Evolutionary conservation across 345 rosid species (phyloP).

Genomic region (Boechera stricta): DNA sequence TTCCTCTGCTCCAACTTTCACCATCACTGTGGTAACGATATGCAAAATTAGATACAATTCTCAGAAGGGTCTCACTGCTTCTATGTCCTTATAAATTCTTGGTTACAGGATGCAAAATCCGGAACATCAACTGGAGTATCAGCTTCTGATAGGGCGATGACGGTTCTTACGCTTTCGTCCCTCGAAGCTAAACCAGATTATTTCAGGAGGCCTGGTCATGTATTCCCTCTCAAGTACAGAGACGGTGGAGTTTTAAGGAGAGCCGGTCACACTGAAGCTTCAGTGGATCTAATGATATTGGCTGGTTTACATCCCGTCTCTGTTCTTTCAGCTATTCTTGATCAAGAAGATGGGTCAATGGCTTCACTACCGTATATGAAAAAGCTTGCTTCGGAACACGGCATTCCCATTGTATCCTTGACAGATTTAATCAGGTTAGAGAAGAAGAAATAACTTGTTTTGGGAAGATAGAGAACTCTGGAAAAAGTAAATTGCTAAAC

Average conservation of each 20-base stretch:
- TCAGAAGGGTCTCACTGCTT: not conserved
- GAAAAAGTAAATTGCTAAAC: not conserved
- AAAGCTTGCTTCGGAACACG: slow-evolving; percentile 59
- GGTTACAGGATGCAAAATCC: slow-evolving; percentile 64
- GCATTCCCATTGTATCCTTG: slow-evolving; percentile 69
- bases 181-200: slow-evolving; percentile 63
- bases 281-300: slow-evolving; percentile 68
- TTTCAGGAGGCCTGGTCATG: slow-evolving; percentile 87
- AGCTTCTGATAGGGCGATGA: slow-evolving; percentile 74
- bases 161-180: slow-evolving; percentile 74
- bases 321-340: slow-evolving; percentile 70
- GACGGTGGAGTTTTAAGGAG: slow-evolving; percentile 87
- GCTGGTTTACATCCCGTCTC: slow-evolving; percentile 71
- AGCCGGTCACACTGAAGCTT: slow-evolving; percentile 93
- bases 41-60: not conserved
- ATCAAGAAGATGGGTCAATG: slow-evolving; percentile 72
- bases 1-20: slow-evolving; percentile 87
- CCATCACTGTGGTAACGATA: slow-evolving; percentile 67
- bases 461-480: not conserved
- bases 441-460: not conserved
- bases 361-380: slow-evolving; percentile 58
- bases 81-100: not conserved
- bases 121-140: slow-evolving; percentile 80
- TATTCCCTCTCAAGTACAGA: slow-evolving; percentile 87
- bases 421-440: slow-evolving; percentile 81